Evolutionary conservation across 208 protist species (phyloP).

Genomic region (Paratrypanosoma confusum): DNA sequence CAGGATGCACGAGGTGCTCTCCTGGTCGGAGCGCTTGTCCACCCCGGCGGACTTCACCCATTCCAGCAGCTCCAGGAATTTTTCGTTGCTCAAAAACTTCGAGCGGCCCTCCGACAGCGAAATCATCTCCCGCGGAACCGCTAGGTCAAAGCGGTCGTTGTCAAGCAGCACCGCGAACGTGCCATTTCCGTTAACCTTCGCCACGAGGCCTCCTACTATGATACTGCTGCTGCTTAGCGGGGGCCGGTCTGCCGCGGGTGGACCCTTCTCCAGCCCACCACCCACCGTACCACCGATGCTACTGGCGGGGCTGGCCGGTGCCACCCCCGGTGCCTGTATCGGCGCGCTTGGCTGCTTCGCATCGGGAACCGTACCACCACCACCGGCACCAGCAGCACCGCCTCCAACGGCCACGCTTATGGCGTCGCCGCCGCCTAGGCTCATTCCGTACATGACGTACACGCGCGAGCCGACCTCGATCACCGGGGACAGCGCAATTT

Average conservation of each 20-base stretch:
- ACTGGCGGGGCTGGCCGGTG: background rate
- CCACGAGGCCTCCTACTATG: conserved; percentile 57
- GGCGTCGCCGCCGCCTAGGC: too few species aligned
- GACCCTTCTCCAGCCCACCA: background rate
- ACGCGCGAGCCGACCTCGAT: conserved; percentile 68
- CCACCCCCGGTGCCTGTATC: background rate
- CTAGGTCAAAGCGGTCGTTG: conserved; percentile 72
- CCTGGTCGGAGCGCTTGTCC: conserved; percentile 35
- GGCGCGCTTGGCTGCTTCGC: background rate
- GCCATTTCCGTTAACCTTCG: conserved; percentile 67
- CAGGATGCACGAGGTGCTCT: conserved; percentile 68
- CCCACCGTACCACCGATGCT: background rate
- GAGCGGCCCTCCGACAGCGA: conserved; percentile 38
- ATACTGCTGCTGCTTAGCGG: too few species aligned
- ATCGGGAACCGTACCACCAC: too few species aligned
- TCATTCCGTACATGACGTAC: conserved; percentile 51
- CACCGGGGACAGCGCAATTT: conserved; percentile 8
- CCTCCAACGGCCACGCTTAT: too few species aligned
- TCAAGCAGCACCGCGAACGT: conserved; percentile 71
- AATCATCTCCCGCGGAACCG: conserved; percentile 56
- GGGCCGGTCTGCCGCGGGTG: background rate
- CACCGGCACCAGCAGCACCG: too few species aligned
- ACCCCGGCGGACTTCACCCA: conserved; percentile 72
- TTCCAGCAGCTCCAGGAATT: conserved; percentile 55
- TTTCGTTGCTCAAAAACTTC: conserved; percentile 44